Evolutionary conservation across 2,329 filamentous ascomycete genomes (phyloP), one percentile per base, ranked within the genome.

Genomic region (Pseudogymnoascus sp.): DNA sequence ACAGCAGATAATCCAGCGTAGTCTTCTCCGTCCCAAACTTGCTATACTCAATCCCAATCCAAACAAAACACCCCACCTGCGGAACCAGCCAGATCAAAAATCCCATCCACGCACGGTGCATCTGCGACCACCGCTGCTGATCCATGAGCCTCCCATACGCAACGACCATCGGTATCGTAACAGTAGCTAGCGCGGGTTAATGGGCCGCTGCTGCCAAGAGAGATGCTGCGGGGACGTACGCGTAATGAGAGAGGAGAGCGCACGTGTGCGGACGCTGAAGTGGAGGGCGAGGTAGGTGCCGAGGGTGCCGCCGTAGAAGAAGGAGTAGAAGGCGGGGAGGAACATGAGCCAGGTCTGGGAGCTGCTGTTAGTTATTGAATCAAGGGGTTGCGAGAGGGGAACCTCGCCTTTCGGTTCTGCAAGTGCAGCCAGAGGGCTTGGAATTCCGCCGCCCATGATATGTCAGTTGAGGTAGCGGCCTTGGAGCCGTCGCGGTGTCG

Each of bases 251-350:
- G 72, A 69, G 2, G 72, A 72, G 5, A 72, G 39, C 2, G 70
- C 71, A 28, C 72, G 71, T 6, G 72, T 63, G 33, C 72, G 65
- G 14, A 73, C 72, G 3, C 69, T 71, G 62, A 73, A 73, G 62
- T 73, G 71, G 3, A 70, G 62, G 4, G 70, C 69, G 6, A 73
- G 65, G 59, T 73, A 73, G 1, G 72, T 74, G 2, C 72, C 72
- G 70, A 73, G 70, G 1, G 70, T 73, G 28, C 72, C 74, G 28
- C 73, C 73, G 18, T 72, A 74, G 66, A 75, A 75, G 67, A 75
- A 75, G 1, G 72, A 73, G 65, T 74, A 74, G 62, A 74, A 73
- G 1, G 71, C 68, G 0, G 72, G 72, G 7, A 74, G 61, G 54
- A 72, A 70, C 39, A 74, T 67, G 3, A 74, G 70, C 70, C 64